Base-by-base conservation (phyloP, 345 rosid genomes). In the Corchorus olitorius region DNA sequence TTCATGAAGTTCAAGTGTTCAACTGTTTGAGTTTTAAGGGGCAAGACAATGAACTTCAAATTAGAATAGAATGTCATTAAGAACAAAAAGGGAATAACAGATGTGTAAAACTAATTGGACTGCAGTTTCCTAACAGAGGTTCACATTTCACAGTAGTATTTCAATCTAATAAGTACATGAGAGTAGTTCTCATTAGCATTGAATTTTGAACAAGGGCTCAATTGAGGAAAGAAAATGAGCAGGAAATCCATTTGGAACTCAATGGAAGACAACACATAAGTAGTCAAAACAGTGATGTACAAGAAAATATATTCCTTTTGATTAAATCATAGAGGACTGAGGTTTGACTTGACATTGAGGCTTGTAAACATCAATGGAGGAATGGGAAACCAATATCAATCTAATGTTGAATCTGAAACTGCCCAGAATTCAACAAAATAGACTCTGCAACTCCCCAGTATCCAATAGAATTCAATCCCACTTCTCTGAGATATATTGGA, bases 331-430 rank as follows among this genome's bases (percentile, higher is more conserved):
- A 50, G 60, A 17, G 66, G 54, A 45, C 65, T 53, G 34, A 66
- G 78, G 35, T 73, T 83, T 76, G 76, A 76, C 81, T 67, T 15
- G 19, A 62, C 41, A 75, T 55, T 35, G n/a, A 58, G 77, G 74
- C 76, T 77, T 72, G 39, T 9, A 62, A 46, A 70, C 34, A 72
- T 52, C 58, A 5, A 46, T 35, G 35, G 56, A 69, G 53, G 70
- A 35, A 46, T 61, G 48, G 33, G 67, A 58, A 56, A 75, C 19
- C 55, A 67, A 69, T 39, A 53, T 72, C 67, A 73, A 76, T 76
- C 74, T 62, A 64, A 74, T 75, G 77, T 50, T 62, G 58, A 75
- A 49, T 50, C 50, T 45, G 48, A 70, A 75, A 75, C 20, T 10
- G 43, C 37, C 60, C 27, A 61, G 59, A 62, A 62, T 63, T 63